Evolutionary conservation across 1,284 basidiomycete genomes (phyloP), one percentile per base, ranked within the genome.

Genomic region (Trichosporon sp.): DNA sequence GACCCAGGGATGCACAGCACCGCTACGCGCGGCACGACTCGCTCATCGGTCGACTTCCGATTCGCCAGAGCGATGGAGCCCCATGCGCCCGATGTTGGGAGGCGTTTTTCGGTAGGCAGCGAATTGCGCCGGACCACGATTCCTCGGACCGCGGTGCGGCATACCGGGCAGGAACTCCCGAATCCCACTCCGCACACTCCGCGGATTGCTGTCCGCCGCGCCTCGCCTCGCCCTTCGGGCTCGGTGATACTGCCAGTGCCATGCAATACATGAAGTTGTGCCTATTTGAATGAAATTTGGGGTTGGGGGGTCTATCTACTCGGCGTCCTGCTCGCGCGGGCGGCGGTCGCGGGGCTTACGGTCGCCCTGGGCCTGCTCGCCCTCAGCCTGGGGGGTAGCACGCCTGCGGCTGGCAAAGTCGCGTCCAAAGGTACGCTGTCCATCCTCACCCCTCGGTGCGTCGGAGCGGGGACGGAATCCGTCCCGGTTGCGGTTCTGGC

Each of bases 181-280:
- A 26, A 26, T 26, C 26, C 26, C 26, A 26, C 26, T 26, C 26
- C 26, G 26, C 26, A 26, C 26, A 26, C 26, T 26, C 26, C 26
- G 26, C 26, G 26, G 26, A 26, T 26, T 26, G 26, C 26, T 26
- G 2, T 26, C 26, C 26, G 26, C 26, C 26, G 26, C 26, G 26
- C 26, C 26, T 10, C 35, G 35, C 43, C 43, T n/a, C 43, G 43
- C 43, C 43, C 43, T 46, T n/a, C 43, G 43, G 14, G 43, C 43
- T 46, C 16, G 43, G 16, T 4, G 35, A 4, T 4, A 1, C 43
- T 46, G 19, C 51, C 51, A 54, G 51, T 54, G 51, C 51, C 51
- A 54, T 54, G 51, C 51, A 54, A 54, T 54, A 54, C 51, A 54
- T 54, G 51, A 54, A 54, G 51, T 26, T 54, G 51, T 54, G 51